Percentiles rank a stretch among this genome's conserved stretches.
These are phyloP conservation scores for Colletotrichum godetiae DNA, from an alignment of 2,329 filamentous ascomycete genomes.

Conservation along the genomic window DNA sequence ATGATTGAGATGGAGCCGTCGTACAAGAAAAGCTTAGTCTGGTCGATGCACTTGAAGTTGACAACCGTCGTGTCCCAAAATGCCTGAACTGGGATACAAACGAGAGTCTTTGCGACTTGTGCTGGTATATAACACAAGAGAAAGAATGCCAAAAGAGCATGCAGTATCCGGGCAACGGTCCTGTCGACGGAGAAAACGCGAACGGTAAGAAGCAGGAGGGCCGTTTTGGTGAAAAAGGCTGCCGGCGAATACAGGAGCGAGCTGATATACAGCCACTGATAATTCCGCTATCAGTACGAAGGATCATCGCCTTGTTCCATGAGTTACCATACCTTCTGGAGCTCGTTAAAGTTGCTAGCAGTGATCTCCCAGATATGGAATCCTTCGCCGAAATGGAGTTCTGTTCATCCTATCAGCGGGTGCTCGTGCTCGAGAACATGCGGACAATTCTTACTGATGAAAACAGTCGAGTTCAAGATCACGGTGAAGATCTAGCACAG, in stretches of 20 bases:
- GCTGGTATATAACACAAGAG: constrained; percentile 43
- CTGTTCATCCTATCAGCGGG: background rate
- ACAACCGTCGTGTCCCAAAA: constrained; percentile 39
- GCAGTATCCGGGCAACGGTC: constrained; percentile 40
- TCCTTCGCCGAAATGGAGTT: constrained; percentile 22
- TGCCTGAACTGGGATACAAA: constrained; percentile 40
- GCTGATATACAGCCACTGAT: constrained; percentile 43
- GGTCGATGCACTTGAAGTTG: constrained; percentile 43
- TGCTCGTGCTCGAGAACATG: background rate
- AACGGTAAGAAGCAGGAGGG: constrained; percentile 44
- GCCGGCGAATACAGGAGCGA: constrained; percentile 44
- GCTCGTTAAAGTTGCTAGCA: background rate
- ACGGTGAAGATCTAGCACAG: constrained; percentile 22
- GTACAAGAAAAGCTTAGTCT: constrained; percentile 45
- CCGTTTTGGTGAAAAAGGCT: constrained; percentile 44
- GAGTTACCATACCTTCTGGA: constrained; percentile 5
- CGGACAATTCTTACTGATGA: constrained; percentile 21
- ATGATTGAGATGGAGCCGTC: constrained; percentile 46
- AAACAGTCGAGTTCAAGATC: constrained; percentile 17
- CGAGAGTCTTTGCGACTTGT: constrained; percentile 40
- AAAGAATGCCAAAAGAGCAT: constrained; percentile 41
- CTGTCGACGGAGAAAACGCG: constrained; percentile 44
- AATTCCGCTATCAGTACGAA: background rate
- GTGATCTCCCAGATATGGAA: constrained; percentile 29
- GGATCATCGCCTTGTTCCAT: background rate